Evolutionary conservation across 495 filamentous ascomycete species (phyloP).

Genomic region (Podospora pseudocomata): DNA sequence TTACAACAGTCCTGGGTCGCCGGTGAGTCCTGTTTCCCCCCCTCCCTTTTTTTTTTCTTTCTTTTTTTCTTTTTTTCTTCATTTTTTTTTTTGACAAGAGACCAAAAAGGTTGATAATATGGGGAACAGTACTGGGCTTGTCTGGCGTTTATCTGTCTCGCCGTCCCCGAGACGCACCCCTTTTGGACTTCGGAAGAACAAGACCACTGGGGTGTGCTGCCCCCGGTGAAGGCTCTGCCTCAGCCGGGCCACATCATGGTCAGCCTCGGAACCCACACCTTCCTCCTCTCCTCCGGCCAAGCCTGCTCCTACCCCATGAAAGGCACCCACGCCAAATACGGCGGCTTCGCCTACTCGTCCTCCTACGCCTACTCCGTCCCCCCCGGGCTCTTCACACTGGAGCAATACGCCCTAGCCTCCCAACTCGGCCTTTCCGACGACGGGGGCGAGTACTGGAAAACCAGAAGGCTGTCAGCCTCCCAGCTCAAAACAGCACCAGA

Average conservation of each 20-base stretch:
- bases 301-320: constrained; percentile 76
- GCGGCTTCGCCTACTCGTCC: constrained; percentile 70
- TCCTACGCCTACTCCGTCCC: constrained; percentile 74
- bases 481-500: constrained; percentile 49
- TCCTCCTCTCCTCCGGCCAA: constrained; percentile 71
- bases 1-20: constrained; percentile 68
- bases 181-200: constrained; percentile 70
- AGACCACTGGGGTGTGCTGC: constrained; percentile 53
- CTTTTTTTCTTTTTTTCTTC: no score
- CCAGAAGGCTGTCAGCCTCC: constrained; percentile 57
- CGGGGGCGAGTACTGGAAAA: constrained; percentile 75
- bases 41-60: not conserved
- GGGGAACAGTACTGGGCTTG: constrained; percentile 62
- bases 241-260: constrained; percentile 68
- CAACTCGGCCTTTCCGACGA: constrained; percentile 75
- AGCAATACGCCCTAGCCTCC: constrained; percentile 70
- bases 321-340: constrained; percentile 78
- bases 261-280: constrained; percentile 61
- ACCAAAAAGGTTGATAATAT: not conserved
- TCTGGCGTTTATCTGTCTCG: constrained; percentile 69
- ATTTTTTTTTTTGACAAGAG: no score
- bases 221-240: constrained; percentile 52
- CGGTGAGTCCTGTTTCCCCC: constrained; percentile 28
- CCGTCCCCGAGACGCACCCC: constrained; percentile 62
- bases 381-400: constrained; percentile 68